Conservation (phyloP, 768 basidiomycete genomes). For the Coprinopsis strossmayeri region DNA sequence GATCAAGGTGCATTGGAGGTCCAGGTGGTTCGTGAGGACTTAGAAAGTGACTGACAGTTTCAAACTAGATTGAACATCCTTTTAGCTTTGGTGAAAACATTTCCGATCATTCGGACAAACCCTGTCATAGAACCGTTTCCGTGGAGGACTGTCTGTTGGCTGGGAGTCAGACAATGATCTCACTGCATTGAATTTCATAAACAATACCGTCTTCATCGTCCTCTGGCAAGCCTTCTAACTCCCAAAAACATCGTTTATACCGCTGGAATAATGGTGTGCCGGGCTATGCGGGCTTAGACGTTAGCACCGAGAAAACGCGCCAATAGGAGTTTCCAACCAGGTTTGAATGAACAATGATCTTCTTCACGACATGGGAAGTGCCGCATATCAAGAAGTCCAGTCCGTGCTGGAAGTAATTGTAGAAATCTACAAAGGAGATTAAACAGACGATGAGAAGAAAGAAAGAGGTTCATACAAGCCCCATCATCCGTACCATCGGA, state of each 20-base stretch:
- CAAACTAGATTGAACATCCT: constrained; percentile 56
- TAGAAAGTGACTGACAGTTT: constrained; percentile 73
- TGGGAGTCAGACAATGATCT: background rate
- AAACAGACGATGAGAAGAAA: background rate
- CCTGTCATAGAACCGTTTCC: constrained; percentile 66
- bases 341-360: constrained; percentile 86
- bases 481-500: constrained; percentile 25
- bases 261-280: constrained; percentile 86
- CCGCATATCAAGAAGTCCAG: constrained; percentile 81
- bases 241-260: constrained; percentile 91
- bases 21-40: constrained; percentile 60
- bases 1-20: constrained; percentile 75
- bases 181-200: background rate
- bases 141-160: constrained; percentile 59
- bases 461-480: constrained; percentile 38
- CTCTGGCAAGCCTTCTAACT: constrained; percentile 72
- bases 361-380: constrained; percentile 64
- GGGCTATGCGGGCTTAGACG: constrained; percentile 41
- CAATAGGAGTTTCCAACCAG: too few relatives aligned
- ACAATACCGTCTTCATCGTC: constrained; percentile 74
- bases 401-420: constrained; percentile 91
- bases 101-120: constrained; percentile 27
- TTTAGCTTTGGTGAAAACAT: background rate
- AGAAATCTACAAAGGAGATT: constrained; percentile 56
- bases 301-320: too few relatives aligned